Conservation (phyloP, 2,329 filamentous ascomycete species). For the Xylariaceae sp. region DNA sequence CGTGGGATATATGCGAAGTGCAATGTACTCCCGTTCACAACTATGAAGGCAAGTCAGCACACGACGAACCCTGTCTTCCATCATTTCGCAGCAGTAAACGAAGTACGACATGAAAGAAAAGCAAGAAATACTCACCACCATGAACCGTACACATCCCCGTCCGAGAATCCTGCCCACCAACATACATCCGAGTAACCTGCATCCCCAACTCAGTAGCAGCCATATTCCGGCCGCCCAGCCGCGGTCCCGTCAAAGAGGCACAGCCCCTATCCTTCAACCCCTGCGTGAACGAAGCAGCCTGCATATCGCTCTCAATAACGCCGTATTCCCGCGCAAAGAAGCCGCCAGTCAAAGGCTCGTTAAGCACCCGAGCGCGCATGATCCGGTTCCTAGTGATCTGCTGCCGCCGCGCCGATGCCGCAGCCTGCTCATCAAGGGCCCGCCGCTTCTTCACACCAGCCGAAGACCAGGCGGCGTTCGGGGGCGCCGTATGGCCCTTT, state of each 20-base stretch:
- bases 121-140: conserved; percentile 38
- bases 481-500: conserved; percentile 49
- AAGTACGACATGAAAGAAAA: not conserved
- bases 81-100: too few relatives aligned
- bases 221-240: conserved; percentile 22
- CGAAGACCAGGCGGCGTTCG: conserved; percentile 51
- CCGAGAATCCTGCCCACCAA: conserved; percentile 38
- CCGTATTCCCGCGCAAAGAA: conserved; percentile 37
- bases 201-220: conserved; percentile 21
- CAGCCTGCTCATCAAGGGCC: conserved; percentile 39
- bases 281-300: conserved; percentile 37
- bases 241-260: not conserved
- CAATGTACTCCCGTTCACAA: conserved; percentile 35
- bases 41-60: conserved; percentile 27
- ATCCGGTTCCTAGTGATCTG: conserved; percentile 38
- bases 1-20: conserved; percentile 42
- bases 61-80: too few relatives aligned
- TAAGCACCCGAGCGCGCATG: conserved; percentile 34
- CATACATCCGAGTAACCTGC: conserved; percentile 39
- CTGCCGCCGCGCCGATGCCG: conserved; percentile 28
- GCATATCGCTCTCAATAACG: conserved; percentile 25
- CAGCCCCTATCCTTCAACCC: conserved; percentile 40
- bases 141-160: conserved; percentile 42
- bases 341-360: conserved; percentile 33
- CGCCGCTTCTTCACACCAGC: conserved; percentile 55